A percentile compares a stretch with the other conserved stretches of the same genome.
These are phyloP conservation scores for Candida adriatica DNA, from an alignment of 805 yeast genomes.

Conservation along the genomic window DNA sequence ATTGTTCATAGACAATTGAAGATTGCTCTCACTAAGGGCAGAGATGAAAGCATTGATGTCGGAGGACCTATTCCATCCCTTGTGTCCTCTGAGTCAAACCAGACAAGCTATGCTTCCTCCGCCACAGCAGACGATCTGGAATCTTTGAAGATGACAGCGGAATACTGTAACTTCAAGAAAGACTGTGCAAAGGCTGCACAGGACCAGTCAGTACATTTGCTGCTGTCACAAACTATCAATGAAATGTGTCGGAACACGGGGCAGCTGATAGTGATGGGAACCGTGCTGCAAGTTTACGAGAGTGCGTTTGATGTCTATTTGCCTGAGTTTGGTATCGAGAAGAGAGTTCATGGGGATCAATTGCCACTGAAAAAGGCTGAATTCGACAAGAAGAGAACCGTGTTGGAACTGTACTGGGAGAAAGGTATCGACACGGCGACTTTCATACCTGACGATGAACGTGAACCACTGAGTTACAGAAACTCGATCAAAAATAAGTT, in stretches of 20 bases:
- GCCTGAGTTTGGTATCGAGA: conserved; percentile 92
- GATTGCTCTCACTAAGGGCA: conserved; percentile 36
- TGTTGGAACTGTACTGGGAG: conserved; percentile 87
- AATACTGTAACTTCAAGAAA: conserved; percentile 90
- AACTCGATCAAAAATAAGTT: conserved; percentile 72
- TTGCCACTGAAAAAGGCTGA: conserved; percentile 89
- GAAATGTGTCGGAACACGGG: conserved; percentile 68
- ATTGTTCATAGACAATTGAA: conserved; percentile 91
- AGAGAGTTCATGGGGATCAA: conserved; percentile 96
- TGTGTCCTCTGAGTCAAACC: conserved; percentile 4
- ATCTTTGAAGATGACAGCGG: conserved; percentile 73
- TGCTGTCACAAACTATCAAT: conserved; percentile 76
- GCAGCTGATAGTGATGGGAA: conserved; percentile 76
- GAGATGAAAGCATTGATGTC: conserved; percentile 5
- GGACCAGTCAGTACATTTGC: conserved; percentile 87
- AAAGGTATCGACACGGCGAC: conserved; percentile 89
- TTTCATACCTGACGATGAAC: conserved; percentile 85
- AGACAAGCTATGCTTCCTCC: not conserved
- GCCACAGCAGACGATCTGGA: conserved; percentile 45
- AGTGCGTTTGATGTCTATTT: conserved; percentile 90
- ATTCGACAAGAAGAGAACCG: conserved; percentile 60
- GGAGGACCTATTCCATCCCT: conserved; percentile 3
- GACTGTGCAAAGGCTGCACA: conserved; percentile 93
- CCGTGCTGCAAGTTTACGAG: conserved; percentile 89
- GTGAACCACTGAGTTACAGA: conserved; percentile 67